Evolutionary conservation across 495 filamentous ascomycete species (phyloP), one percentile per base, ranked within the genome.

Genomic region (Massariosphaeria phaeospora): DNA sequence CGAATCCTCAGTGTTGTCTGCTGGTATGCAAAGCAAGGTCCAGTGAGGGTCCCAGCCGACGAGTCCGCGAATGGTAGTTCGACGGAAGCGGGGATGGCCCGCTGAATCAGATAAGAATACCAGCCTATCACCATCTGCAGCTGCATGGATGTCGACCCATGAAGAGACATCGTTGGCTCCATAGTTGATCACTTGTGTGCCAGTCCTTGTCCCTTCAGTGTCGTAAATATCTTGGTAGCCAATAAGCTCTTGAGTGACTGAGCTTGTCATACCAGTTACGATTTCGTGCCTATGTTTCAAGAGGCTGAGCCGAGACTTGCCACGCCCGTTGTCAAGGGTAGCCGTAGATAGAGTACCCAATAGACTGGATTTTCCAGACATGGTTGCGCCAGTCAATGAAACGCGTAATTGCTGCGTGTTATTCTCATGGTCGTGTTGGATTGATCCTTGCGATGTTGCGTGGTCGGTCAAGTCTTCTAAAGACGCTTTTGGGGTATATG

Each of bases 11-110:
- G 73, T 76, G 56, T 85, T 83, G 63, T 91, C 88, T 20, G 89
- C 89, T 18, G 91, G 82, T 50, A 96, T 83, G 62, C 94, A 94
- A 10, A 96, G 78, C 38, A 94, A 65, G 6, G 88, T 89, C 81
- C 90, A 96, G 66, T 98, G 91, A 18, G 93, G 93, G 18, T 88
- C 89, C 90, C 93, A 98, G 46, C 91, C 90, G 40, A 98, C 75
- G n/a, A 97, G 72, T 0, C 89, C 88, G 46, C 91, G 77, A 26
- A 97, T 73, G 3, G 85, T 90, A 1, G 94, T 96, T 51, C 91
- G 82, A 34, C 89, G 76, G 69, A 89, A 97, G 30, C 88, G 80
- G 6, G 88, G 83, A 49, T 93, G 87, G 1, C 93, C 93, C 2
- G 93, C 91, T 29, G 91, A 90, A 66, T 98, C 93, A 0, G 89